phyloP scores from a whole-genome alignment of 495 filamentous ascomycete species.

The Aspergillus asperescens region DNA sequence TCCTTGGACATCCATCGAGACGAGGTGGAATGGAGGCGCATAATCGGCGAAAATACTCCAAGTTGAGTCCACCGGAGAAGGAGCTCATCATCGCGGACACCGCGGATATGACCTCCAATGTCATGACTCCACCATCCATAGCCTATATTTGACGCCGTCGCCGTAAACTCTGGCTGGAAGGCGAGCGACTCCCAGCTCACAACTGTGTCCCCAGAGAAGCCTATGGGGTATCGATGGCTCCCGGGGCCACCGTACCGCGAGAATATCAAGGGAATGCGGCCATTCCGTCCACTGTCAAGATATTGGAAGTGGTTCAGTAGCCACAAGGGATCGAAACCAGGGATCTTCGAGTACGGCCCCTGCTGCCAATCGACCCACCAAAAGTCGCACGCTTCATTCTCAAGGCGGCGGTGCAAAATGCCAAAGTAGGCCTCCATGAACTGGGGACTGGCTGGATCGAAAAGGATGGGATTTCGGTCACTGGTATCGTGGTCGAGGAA shows the following conservation, averaged over 20 bases:
- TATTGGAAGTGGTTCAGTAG: conserved; percentile 59
- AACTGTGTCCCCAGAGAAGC: conserved; percentile 55
- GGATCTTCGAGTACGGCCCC: conserved; percentile 44
- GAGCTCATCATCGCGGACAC: conserved; percentile 49
- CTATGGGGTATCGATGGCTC: conserved; percentile 55
- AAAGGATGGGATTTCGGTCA: conserved; percentile 43
- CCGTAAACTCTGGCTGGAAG: conserved; percentile 60
- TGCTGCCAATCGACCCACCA: conserved; percentile 66
- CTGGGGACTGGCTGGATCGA: conserved; percentile 46
- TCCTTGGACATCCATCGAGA: conserved; percentile 51
- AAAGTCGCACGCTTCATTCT: conserved; percentile 49
- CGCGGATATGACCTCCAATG: conserved; percentile 53
- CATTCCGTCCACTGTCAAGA: conserved; percentile 38
- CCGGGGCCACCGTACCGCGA: conserved; percentile 56
- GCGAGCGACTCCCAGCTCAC: conserved; percentile 52
- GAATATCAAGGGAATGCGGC: conserved; percentile 35
- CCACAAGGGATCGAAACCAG: conserved; percentile 57
- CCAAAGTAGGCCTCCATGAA: conserved; percentile 57
- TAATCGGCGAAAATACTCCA: conserved; percentile 52
- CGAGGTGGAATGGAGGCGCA: conserved; percentile 51
- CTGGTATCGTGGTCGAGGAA: conserved; percentile 41
- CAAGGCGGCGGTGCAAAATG: conserved; percentile 47
- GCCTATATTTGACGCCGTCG: conserved; percentile 58
- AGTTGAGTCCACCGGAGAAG: conserved; percentile 54
- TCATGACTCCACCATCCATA: conserved; percentile 64